These are phyloP conservation scores for Candida morakotiae DNA, from an alignment of 805 yeast species.

Conservation along the genomic window DNA sequence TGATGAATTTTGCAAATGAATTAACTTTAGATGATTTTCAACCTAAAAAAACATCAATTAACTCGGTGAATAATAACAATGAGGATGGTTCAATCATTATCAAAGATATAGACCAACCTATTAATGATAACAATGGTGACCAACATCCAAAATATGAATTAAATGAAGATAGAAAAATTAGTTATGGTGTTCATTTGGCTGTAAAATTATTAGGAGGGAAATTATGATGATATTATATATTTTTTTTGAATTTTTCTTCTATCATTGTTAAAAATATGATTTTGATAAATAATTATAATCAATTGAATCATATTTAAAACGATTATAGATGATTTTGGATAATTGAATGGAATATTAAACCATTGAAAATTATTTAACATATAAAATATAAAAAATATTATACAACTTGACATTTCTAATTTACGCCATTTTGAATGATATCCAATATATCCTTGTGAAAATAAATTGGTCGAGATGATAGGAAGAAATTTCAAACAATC, in stretches of 20 bases:
- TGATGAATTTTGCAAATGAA: conserved; percentile 48
- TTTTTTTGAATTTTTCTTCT: too few species aligned
- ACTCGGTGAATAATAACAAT: conserved; percentile 1
- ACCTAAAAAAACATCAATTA: conserved; percentile 21
- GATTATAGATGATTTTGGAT: background rate
- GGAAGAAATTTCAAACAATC: conserved; percentile 31
- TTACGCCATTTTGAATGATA: conserved; percentile 9
- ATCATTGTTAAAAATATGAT: too few species aligned
- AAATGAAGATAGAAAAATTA: conserved; percentile 56
- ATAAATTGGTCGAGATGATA: conserved; percentile 38
- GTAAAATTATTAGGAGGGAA: conserved; percentile 59
- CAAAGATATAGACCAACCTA: conserved; percentile 10
- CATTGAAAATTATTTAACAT: conserved; percentile 9
- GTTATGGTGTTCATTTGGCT: conserved; percentile 62
- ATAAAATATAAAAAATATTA: background rate
- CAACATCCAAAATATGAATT: conserved; percentile 23
- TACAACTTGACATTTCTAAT: background rate
- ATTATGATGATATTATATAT: conserved; percentile 27
- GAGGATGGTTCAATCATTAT: conserved; percentile 13
- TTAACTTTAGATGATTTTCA: conserved; percentile 59
- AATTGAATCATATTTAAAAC: too few species aligned
- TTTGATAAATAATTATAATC: background rate
- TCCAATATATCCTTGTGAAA: conserved; percentile 24
- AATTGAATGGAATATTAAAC: conserved; percentile 14
- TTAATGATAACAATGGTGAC: background rate